These are phyloP conservation scores for Fusarium chaquense DNA, from an alignment of 2,329 filamentous ascomycete genomes.

Conservation along the genomic window DNA sequence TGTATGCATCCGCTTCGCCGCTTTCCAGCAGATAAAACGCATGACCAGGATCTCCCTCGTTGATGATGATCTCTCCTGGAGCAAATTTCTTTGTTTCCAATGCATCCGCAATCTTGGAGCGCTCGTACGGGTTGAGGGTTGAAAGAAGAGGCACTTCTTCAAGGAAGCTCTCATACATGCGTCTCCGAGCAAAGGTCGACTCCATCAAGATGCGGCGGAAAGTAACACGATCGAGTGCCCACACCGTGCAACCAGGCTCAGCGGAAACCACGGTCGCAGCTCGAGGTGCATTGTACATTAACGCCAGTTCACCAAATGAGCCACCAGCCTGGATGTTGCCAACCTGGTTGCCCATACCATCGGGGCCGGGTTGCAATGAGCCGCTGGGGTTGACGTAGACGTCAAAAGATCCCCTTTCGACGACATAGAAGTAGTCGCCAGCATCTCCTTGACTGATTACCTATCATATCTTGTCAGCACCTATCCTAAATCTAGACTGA, in stretches of 20 bases:
- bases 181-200: constrained; percentile 92
- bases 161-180: constrained; percentile 97
- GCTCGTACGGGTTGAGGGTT: constrained; percentile 88
- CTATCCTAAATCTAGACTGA: background rate
- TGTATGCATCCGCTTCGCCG: constrained; percentile 88
- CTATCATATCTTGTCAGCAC: constrained; percentile 59
- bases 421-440: constrained; percentile 97
- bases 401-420: constrained; percentile 91
- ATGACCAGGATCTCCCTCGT: constrained; percentile 89
- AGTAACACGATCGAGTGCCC: constrained; percentile 94
- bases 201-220: constrained; percentile 99
- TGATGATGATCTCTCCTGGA: constrained; percentile 84
- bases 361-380: constrained; percentile 79
- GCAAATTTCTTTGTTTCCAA: constrained; percentile 91
- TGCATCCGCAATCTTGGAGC: constrained; percentile 96
- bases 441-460: constrained; percentile 96
- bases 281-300: constrained; percentile 99
- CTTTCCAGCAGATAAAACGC: constrained; percentile 92
- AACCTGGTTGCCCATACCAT: constrained; percentile 87
- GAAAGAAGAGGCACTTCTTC: constrained; percentile 91
- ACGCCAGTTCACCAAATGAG: constrained; percentile 93
- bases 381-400: constrained; percentile 88
- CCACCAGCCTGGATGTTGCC: constrained; percentile 86
- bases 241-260: constrained; percentile 82
- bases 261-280: constrained; percentile 92